These are phyloP conservation scores for Aspergillus clavatus DNA, from an alignment of 2,329 filamentous ascomycete genomes.

Conservation along the genomic window DNA sequence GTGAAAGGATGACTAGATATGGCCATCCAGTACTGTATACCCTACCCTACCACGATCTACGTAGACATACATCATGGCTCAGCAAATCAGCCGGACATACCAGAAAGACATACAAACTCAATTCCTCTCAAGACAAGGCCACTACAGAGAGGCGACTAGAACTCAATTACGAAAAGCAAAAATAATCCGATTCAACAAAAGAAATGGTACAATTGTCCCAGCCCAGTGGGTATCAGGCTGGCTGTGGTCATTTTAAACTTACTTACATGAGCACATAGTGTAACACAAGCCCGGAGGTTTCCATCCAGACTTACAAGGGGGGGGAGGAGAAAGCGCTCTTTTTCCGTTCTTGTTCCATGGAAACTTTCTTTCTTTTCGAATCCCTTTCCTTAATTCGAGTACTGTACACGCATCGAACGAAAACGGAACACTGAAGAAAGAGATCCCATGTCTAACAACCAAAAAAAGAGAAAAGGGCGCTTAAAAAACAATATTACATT, in stretches of 20 bases:
- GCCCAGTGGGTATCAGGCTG: conserved; percentile 31
- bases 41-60: no score
- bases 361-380: conserved; percentile 20
- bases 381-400: conserved; percentile 37
- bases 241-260: conserved; percentile 37
- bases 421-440: conserved; percentile 33
- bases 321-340: conserved; percentile 16
- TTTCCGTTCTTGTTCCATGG: conserved; percentile 5
- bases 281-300: conserved; percentile 31
- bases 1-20: not conserved
- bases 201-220: conserved; percentile 28
- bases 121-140: not conserved
- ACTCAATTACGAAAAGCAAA: not conserved
- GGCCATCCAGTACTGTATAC: no score
- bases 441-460: conserved; percentile 28
- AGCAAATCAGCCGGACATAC: no score
- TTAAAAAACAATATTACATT: conserved; percentile 42
- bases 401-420: conserved; percentile 39
- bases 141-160: not conserved
- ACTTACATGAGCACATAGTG: conserved; percentile 40
- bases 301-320: conserved; percentile 25
- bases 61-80: no score
- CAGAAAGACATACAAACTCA: no score
- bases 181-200: conserved; percentile 22
- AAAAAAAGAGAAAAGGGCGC: conserved; percentile 30